Percentiles rank a stretch among this genome's conserved stretches.
Evolutionary conservation across 2,329 filamentous ascomycete genomes (phyloP).

Genomic region (Cordyceps cicadae): DNA sequence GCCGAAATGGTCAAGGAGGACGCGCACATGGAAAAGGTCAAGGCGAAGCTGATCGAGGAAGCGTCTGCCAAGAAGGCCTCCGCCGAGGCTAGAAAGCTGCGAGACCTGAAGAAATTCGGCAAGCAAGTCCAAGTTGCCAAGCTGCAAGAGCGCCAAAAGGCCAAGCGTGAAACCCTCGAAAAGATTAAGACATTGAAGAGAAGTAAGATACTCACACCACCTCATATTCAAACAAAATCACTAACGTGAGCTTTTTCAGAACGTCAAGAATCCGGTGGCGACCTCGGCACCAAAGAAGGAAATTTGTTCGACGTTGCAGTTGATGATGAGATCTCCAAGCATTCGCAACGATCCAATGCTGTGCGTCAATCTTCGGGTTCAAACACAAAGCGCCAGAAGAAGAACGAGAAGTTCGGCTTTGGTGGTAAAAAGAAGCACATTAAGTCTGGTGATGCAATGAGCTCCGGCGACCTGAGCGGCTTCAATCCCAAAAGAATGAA

Average conservation of each 20-base stretch:
- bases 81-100: constrained; percentile 80
- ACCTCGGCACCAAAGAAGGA: constrained; percentile 62
- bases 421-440: constrained; percentile 88
- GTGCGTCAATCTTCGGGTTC: constrained; percentile 29
- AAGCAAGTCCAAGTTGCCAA: constrained; percentile 97
- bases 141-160: constrained; percentile 86
- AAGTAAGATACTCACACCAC: constrained; percentile 56
- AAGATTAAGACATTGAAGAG: constrained; percentile 94
- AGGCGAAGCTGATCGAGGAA: constrained; percentile 85
- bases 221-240: background rate
- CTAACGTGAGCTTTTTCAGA: constrained; percentile 46
- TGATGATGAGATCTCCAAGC: constrained; percentile 51
- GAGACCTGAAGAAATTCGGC: constrained; percentile 97
- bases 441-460: constrained; percentile 85
- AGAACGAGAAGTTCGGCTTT: constrained; percentile 89
- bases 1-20: constrained; percentile 99
- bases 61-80: constrained; percentile 88
- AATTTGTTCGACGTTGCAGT: constrained; percentile 89
- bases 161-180: constrained; percentile 85
- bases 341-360: constrained; percentile 30
- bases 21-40: constrained; percentile 96
- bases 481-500: constrained; percentile 86
- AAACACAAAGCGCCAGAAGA: constrained; percentile 78
- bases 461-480: constrained; percentile 68
- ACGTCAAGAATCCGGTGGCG: constrained; percentile 62